Percentiles rank a stretch among this genome's conserved stretches.
Evolutionary conservation across 2,329 filamentous ascomycete genomes (phyloP).

Genomic region (Epichloe baconii): DNA sequence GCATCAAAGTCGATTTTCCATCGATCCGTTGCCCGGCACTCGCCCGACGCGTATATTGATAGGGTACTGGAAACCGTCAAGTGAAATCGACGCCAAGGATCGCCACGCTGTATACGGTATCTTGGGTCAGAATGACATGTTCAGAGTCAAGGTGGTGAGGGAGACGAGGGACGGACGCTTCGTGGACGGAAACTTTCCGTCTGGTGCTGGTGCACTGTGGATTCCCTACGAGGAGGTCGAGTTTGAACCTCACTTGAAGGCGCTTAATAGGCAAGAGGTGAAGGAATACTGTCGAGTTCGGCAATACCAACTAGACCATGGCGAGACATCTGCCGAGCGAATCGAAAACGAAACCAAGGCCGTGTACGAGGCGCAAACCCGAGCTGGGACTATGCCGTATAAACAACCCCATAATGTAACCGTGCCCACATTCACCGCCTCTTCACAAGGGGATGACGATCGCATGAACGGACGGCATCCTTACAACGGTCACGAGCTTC

Average conservation of each 20-base stretch:
- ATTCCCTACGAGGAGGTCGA: slow-evolving; percentile 49
- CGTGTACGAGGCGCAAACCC: slow-evolving; percentile 35
- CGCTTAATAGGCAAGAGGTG: slow-evolving; percentile 39
- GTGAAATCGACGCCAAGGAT: slow-evolving; percentile 30
- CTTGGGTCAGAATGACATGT: slow-evolving; percentile 49
- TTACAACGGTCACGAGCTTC: slow-evolving; percentile 25
- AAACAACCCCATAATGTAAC: slow-evolving; percentile 11
- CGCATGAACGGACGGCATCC: slow-evolving; percentile 8
- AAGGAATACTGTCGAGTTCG: slow-evolving; percentile 53
- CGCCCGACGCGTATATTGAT: slow-evolving; percentile 45
- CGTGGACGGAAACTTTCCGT: slow-evolving; percentile 46
- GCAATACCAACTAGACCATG: slow-evolving; percentile 42
- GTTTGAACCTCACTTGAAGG: slow-evolving; percentile 41
- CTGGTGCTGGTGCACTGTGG: slow-evolving; percentile 47
- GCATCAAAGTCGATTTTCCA: slow-evolving; percentile 9
- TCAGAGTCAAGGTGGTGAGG: slow-evolving; percentile 47
- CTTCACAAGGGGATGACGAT: slow-evolving; percentile 11
- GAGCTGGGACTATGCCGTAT: slow-evolving; percentile 22
- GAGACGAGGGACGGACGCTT: slow-evolving; percentile 47
- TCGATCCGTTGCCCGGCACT: slow-evolving; percentile 36
- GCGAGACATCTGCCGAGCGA: slow-evolving; percentile 35
- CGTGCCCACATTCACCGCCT: slow-evolving; percentile 11
- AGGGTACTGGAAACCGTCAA: slow-evolving; percentile 46
- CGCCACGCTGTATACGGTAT: slow-evolving; percentile 52
- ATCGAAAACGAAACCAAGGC: slow-evolving; percentile 37